Evolutionary conservation across 2,329 filamentous ascomycete species (phyloP), one percentile per base, ranked within the genome.

Genomic region (Cladosporium phlei): DNA sequence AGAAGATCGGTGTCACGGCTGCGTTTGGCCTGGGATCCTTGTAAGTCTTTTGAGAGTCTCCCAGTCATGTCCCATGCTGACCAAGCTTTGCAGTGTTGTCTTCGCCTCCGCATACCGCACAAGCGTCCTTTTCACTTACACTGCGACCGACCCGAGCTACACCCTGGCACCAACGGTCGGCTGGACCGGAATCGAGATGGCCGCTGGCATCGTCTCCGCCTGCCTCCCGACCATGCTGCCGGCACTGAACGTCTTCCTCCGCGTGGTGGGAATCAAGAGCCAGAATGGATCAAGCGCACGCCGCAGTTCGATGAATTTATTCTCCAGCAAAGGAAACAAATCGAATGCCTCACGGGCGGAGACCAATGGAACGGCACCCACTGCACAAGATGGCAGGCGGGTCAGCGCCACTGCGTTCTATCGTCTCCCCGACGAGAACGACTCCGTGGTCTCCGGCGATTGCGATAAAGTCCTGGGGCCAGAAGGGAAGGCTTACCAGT

Each of bases 101-200:
- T 45, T 45, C 24, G 32, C 32, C 9, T 45, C 42, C 3, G 42
- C 42, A 1, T 45, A 45, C 42, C 30, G 42, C 21, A 45, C 42
- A 16, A 45, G 42, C 24, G 42, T 45, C 24, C 32, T 45, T 7
- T 45, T 45, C 32, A 45, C 42, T 11, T 45, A 45, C 25, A 35
- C 30, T 19, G 24, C 30, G 4, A 35, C 16, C 22, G 42, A 45
- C 8, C 42, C 42, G n/a, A 45, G 42, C 17, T 45, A 45, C 32
- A 45, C 42, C 2, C 32, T 45, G 12, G 42, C 42, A 2, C 42
- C 42, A 16, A 45, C 42, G 2, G 42, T 45, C 7, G 42, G 42
- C 16, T 45, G 42, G 42, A 45, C 42, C 24, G 42, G 14, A 16
- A 45, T 45, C 33, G 42, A 45, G 21, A 45, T 45, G 42, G 42